Conservation (phyloP, 805 yeast genomes). For the Pichia scutulata region DNA sequence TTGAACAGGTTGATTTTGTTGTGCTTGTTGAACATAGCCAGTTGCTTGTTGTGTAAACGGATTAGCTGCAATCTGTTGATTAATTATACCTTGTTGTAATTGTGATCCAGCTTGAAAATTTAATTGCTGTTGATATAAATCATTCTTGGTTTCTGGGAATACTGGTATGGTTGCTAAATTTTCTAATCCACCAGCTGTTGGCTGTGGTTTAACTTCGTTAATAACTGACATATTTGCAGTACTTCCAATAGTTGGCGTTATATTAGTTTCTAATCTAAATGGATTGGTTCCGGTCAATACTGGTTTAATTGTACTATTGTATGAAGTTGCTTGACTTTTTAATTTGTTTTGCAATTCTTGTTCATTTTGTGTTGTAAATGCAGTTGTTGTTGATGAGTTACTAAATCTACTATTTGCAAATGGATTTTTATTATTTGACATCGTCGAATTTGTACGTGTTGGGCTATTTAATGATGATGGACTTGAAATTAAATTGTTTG, state of each 20-base stretch:
- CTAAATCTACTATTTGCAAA: conserved; percentile 21
- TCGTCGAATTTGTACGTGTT: not conserved
- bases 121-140: conserved; percentile 19
- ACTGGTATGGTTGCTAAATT: conserved; percentile 57
- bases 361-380: conserved; percentile 13
- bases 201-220: conserved; percentile 35
- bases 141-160: conserved; percentile 51
- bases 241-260: conserved; percentile 15
- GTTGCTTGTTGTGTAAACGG: conserved; percentile 15
- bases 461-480: conserved; percentile 16
- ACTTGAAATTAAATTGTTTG: not conserved
- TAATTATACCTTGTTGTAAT: conserved; percentile 6
- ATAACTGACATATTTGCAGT: conserved; percentile 11
- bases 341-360: conserved; percentile 8
- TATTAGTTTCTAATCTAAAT: conserved; percentile 31
- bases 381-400: conserved; percentile 16
- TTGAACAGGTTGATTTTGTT: not conserved
- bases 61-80: conserved; percentile 13
- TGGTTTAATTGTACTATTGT: conserved; percentile 2
- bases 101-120: conserved; percentile 4
- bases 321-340: not conserved
- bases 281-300: conserved; percentile 52
- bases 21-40: conserved; percentile 7
- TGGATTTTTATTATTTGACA: conserved; percentile 22
- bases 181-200: conserved; percentile 72